Evolutionary conservation across 768 basidiomycete genomes (phyloP), one percentile per base, ranked within the genome.

Genomic region (Macrolepiota albuminosa): DNA sequence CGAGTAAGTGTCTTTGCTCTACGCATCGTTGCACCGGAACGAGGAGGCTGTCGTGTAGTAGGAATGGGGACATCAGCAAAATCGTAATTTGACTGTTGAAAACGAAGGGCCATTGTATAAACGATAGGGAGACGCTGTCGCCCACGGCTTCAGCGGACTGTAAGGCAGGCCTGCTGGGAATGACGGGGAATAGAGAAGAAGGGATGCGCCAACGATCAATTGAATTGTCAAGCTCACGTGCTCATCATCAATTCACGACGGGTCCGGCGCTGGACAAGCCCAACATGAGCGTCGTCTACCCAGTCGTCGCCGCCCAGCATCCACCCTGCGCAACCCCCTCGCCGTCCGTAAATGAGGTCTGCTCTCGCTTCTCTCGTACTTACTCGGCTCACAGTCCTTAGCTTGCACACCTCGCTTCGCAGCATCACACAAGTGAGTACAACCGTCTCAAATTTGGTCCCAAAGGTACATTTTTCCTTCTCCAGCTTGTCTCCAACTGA

Each of bases 1-100:
- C 93, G 84, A 54, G 93, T 98, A 66, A 99, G 86, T 6, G 97
- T 99, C 80, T 98, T 99, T 70, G 91, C 92, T 56, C 95, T 83
- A 57, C 88, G 87, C 58, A 94, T 78, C 53, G 89, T 88, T 50
- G 83, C 73, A 48, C 81, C 83, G 34, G 81, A 73, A 16, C 77
- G 70, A 21, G 80, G 80, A 16, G 85, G 80, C 51, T 80, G 78
- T 55, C 84, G 78, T 53, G 81, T 75, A 10, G 87, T 89, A 34
- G 85, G 85, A 58, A 86, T 86, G 63, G 88, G 89, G 68, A 89
- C 81, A 73, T 89, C 85, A 64, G 80, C 75, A 63, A 77, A 72
- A 69, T 79, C 76, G 67, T 80, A 79, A 70, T 79, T 79, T 60
- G 75, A 69, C 71, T 79, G 63, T 56, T 64, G 80, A 65, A 83